Evolutionary conservation across 2,329 filamentous ascomycete genomes (phyloP).

Genomic region (Aureobasidium sp.): DNA sequence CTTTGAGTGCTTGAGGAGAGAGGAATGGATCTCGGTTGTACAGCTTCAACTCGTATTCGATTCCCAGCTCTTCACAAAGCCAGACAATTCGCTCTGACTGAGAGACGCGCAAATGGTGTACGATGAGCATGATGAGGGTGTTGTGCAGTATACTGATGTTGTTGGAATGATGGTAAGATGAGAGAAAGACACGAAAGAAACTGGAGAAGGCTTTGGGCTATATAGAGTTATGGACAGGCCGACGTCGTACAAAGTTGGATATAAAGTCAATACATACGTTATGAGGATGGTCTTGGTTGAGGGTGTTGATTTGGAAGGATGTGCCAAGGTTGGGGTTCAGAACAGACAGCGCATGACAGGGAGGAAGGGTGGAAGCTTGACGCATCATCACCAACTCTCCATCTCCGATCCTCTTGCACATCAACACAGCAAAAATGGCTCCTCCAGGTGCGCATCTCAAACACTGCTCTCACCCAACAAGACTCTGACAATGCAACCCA

Average conservation of each 20-base stretch:
- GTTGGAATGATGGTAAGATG: not conserved
- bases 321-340: not conserved
- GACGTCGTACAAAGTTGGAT: not conserved
- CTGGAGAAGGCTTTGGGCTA: not conserved
- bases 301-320: not conserved
- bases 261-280: not conserved
- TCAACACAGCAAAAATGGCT: not conserved
- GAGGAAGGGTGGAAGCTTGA: not conserved
- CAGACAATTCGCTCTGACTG: conserved; percentile 57
- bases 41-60: conserved; percentile 44
- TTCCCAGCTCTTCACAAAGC: conserved; percentile 54
- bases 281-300: not conserved
- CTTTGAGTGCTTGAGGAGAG: conserved; percentile 23
- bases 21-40: conserved; percentile 39
- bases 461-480: not conserved
- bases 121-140: conserved; percentile 25
- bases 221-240: not conserved
- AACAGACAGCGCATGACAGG: not conserved
- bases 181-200: not conserved
- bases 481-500: not conserved
- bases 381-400: not conserved
- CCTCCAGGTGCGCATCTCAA: not conserved
- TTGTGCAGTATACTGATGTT: not conserved
- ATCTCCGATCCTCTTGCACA: not conserved
- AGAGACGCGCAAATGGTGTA: conserved; percentile 36